These are phyloP conservation scores for Megacollybia platyphylla DNA, from an alignment of 1,284 basidiomycete genomes.

Conservation along the genomic window DNA sequence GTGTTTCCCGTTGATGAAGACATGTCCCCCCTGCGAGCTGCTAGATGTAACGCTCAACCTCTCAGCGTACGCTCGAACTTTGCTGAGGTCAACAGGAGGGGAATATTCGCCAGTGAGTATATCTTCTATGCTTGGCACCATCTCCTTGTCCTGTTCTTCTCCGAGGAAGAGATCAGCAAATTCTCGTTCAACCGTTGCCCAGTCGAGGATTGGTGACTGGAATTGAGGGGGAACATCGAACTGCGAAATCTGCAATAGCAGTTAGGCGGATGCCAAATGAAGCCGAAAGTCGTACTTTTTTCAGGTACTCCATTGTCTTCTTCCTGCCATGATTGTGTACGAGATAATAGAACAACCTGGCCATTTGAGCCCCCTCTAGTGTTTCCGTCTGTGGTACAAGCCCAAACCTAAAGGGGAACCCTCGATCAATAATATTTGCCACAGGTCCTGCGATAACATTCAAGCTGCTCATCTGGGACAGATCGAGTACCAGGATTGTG, in stretches of 20 bases:
- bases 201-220: conserved; percentile 26
- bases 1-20: conserved; percentile 85
- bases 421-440: conserved; percentile 56
- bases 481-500: conserved; percentile 66
- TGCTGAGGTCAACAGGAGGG: conserved; percentile 20
- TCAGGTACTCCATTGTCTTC: conserved; percentile 49
- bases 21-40: conserved; percentile 38
- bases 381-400: conserved; percentile 63
- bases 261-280: not conserved
- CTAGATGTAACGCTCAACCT: conserved; percentile 34
- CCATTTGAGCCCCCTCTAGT: conserved; percentile 56
- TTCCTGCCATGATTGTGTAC: conserved; percentile 50
- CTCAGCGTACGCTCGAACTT: conserved; percentile 33
- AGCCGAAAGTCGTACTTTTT: conserved; percentile 25
- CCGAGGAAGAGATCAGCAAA: conserved; percentile 25
- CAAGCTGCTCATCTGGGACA: conserved; percentile 49
- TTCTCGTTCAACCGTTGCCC: conserved; percentile 24
- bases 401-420: conserved; percentile 72
- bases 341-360: conserved; percentile 59
- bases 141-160: conserved; percentile 8
- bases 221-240: conserved; percentile 17
- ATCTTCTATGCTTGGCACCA: conserved; percentile 20
- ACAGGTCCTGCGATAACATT: conserved; percentile 54
- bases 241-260: conserved; percentile 20
- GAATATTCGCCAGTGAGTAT: conserved; percentile 23